phyloP scores from a whole-genome alignment of 2,329 filamentous ascomycete species.

The Pezicula neosporulosa region DNA sequence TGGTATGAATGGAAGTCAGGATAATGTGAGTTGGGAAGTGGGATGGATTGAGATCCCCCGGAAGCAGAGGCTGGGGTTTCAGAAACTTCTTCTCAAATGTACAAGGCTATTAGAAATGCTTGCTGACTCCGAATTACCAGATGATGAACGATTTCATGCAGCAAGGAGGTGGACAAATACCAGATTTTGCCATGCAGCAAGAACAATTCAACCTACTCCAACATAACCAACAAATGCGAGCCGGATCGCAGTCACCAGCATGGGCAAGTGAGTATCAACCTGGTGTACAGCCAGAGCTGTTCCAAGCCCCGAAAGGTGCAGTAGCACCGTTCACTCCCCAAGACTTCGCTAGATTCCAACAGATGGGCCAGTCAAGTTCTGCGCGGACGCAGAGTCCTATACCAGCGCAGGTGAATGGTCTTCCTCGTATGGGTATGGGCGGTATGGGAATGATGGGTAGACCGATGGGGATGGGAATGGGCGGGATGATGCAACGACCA shows the following conservation, averaged over 20 bases:
- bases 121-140: constrained; percentile 39
- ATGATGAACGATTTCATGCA: constrained; percentile 95
- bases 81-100: neutral
- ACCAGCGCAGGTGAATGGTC: constrained; percentile 42
- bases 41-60: neutral
- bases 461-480: constrained; percentile 47
- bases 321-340: constrained; percentile 68
- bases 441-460: constrained; percentile 41
- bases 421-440: constrained; percentile 52
- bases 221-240: constrained; percentile 19
- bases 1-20: constrained; percentile 54
- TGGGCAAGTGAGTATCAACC: constrained; percentile 65
- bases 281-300: constrained; percentile 55
- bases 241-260: constrained; percentile 31
- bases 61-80: neutral
- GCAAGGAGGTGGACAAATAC: constrained; percentile 58
- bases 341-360: constrained; percentile 85
- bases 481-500: constrained; percentile 39
- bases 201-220: constrained; percentile 19
- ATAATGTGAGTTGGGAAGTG: constrained; percentile 51
- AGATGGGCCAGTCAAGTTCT: constrained; percentile 58
- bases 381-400: constrained; percentile 58
- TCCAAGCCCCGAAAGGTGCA: constrained; percentile 53
- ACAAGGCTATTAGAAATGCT: neutral
- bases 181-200: constrained; percentile 33